phyloP scores from a whole-genome alignment of 225 moss, liverwort and hornwort genomes.

The Marchantia polymorpha region DNA sequence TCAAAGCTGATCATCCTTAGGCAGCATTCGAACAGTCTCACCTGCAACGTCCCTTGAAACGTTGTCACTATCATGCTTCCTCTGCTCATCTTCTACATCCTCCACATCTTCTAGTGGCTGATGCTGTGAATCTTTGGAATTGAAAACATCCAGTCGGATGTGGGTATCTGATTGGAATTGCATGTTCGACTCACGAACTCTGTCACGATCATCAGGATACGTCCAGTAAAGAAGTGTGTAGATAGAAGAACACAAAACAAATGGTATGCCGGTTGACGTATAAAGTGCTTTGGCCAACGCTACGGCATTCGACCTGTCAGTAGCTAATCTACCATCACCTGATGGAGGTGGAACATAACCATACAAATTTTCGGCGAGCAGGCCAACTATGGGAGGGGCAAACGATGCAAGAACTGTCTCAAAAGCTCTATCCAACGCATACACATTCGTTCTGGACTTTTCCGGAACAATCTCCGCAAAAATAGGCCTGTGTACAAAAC shows the following conservation, averaged over 20 bases:
- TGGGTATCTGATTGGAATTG: constrained; percentile 23
- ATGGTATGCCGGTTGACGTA: constrained; percentile 63
- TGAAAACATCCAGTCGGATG: constrained; percentile 27
- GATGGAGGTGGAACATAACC: constrained; percentile 57
- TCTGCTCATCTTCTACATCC: background rate
- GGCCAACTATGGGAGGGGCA: constrained; percentile 77
- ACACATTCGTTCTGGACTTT: constrained; percentile 79
- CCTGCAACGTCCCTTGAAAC: constrained; percentile 7
- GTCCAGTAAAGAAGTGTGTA: constrained; percentile 86
- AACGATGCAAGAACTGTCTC: constrained; percentile 76
- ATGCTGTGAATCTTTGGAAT: constrained; percentile 23
- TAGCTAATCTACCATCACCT: constrained; percentile 42
- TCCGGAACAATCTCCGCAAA: constrained; percentile 95
- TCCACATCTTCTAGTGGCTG: constrained; percentile 32
- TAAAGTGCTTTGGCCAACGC: constrained; percentile 81
- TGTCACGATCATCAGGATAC: constrained; percentile 83
- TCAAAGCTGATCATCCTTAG: constrained; percentile 23
- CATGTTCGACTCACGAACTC: constrained; percentile 46
- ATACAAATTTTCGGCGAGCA: constrained; percentile 68
- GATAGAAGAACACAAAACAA: constrained; percentile 70
- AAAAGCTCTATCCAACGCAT: constrained; percentile 80
- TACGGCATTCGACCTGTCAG: constrained; percentile 68
- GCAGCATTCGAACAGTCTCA: constrained; percentile 41
- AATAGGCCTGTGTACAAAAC: constrained; percentile 62
- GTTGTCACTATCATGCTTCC: constrained; percentile 4